phyloP scores from a whole-genome alignment of 768 basidiomycete species.

The Ramaria sp. region DNA sequence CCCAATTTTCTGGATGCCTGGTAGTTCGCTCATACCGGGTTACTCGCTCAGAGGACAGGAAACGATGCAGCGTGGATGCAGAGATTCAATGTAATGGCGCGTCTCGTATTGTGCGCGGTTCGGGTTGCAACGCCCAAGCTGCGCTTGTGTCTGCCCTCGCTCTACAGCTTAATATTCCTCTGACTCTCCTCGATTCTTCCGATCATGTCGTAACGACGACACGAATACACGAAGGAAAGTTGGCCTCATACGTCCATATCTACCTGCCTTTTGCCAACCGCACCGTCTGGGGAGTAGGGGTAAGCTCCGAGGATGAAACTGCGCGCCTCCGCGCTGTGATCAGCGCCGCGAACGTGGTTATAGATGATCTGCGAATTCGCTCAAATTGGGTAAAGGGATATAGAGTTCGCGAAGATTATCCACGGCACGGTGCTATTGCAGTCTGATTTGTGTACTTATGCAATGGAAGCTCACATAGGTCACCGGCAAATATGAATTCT shows the following conservation, averaged over 20 bases:
- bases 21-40: constrained; percentile 17
- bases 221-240: neutral
- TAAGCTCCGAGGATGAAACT: neutral
- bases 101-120: constrained; percentile 75
- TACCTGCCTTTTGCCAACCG: neutral
- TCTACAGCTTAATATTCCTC: constrained; percentile 67
- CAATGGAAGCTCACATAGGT: no score
- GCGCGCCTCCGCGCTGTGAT: constrained; percentile 6
- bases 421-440: no score
- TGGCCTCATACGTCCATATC: neutral
- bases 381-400: neutral
- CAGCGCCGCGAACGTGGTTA: constrained; percentile 7
- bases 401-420: no score
- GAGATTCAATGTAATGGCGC: constrained; percentile 78
- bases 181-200: constrained; percentile 81
- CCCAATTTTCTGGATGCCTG: constrained; percentile 65
- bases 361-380: neutral
- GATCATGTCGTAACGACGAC: constrained; percentile 68
- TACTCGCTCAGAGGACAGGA: constrained; percentile 21
- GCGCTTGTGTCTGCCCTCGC: constrained; percentile 83
- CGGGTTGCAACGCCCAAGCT: constrained; percentile 93
- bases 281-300: constrained; percentile 3
- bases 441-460: no score
- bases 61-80: constrained; percentile 66
- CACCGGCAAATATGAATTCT: no score